phyloP scores from a whole-genome alignment of 768 basidiomycete species.

The Suillus sp. region DNA sequence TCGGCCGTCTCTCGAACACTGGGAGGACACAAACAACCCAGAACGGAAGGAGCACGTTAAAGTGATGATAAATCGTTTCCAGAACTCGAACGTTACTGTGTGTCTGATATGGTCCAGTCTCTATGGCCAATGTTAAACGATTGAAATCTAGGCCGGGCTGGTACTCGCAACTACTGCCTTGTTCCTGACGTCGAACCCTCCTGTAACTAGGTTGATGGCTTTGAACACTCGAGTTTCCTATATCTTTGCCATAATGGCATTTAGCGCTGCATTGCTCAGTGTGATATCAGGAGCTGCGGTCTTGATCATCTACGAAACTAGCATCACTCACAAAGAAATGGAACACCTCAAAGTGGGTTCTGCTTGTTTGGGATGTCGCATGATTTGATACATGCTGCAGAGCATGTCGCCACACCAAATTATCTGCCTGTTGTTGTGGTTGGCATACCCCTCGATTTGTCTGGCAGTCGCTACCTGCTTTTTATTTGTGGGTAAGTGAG shows the following conservation, averaged over 20 bases:
- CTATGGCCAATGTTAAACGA: too few species aligned
- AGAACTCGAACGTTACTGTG: background rate
- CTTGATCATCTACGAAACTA: background rate
- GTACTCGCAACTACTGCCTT: slow-evolving; percentile 6
- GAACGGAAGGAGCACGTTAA: background rate
- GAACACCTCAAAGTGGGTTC: background rate
- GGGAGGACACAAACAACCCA: background rate
- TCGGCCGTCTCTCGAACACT: background rate
- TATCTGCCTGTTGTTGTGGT: background rate
- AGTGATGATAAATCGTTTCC: background rate
- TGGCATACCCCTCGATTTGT: slow-evolving; percentile 1
- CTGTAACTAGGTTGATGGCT: background rate
- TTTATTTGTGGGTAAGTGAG: slow-evolving; percentile 4
- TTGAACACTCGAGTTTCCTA: background rate
- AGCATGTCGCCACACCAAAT: background rate
- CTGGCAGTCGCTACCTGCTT: background rate
- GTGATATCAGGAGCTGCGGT: slow-evolving; percentile 8
- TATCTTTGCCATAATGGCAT: background rate
- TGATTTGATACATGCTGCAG: background rate
- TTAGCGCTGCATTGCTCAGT: background rate
- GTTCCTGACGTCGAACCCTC: background rate
- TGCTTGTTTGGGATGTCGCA: background rate
- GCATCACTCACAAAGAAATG: background rate
- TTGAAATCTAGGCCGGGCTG: slow-evolving; percentile 1
- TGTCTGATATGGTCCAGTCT: background rate